Evolutionary conservation across 257 asterid species (phyloP).

Genomic region (Salvia miltiorrhiza): DNA sequence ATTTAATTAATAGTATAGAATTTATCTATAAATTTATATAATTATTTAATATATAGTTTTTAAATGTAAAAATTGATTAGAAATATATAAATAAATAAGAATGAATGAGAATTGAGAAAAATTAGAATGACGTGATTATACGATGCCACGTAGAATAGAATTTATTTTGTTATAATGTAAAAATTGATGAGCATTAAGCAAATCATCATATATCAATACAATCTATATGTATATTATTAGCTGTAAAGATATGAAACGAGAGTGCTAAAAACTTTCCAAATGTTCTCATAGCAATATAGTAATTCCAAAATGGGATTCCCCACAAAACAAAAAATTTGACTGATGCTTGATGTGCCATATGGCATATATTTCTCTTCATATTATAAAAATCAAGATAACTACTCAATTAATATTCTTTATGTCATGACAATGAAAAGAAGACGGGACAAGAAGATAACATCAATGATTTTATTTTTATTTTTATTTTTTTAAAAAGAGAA

Average conservation of each 20-base stretch:
- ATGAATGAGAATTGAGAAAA: no score
- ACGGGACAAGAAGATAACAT: neutral
- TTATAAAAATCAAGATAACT: conserved; percentile 10
- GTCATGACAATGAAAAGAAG: conserved; percentile 14
- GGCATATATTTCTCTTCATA: neutral
- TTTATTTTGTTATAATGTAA: no score
- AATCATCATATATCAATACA: neutral
- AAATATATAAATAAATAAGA: no score
- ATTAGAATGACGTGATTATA: no score
- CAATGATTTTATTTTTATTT: no score
- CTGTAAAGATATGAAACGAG: conserved; percentile 10
- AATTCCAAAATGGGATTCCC: conserved; percentile 15
- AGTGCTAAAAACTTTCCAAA: neutral
- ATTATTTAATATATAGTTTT: no score
- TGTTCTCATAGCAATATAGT: neutral
- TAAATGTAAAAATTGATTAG: no score
- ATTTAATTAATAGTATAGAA: no score
- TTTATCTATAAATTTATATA: no score
- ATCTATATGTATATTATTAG: neutral
- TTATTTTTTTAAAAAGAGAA: neutral
- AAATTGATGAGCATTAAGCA: no score
- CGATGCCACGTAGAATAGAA: no score
- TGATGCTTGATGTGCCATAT: conserved; percentile 18
- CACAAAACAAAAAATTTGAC: conserved; percentile 1
- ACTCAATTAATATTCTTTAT: conserved; percentile 14